phyloP scores from a whole-genome alignment of 2,329 filamentous ascomycete genomes.

The Talaromyces funiculosus region DNA sequence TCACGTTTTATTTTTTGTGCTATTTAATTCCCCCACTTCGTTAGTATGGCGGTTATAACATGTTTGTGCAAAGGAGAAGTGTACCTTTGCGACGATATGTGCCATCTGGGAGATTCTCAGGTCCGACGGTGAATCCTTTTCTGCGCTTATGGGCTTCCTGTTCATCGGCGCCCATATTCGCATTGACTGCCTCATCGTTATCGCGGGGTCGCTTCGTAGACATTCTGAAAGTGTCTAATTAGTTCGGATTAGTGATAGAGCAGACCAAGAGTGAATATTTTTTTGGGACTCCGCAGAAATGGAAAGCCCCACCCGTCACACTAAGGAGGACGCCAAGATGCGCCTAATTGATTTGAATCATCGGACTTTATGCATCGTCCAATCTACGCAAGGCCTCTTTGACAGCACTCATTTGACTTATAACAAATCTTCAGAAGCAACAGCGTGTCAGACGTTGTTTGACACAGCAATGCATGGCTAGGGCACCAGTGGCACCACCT shows the following conservation, averaged over 20 bases:
- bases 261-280: neutral
- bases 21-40: too few species aligned
- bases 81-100: slow-evolving; percentile 74
- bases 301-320: neutral
- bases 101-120: slow-evolving; percentile 85
- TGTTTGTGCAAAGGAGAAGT: too few species aligned
- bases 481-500: neutral
- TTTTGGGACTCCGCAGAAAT: slow-evolving; percentile 1
- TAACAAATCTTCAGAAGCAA: too few species aligned
- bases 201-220: slow-evolving; percentile 54
- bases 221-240: slow-evolving; percentile 40
- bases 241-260: neutral
- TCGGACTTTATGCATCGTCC: neutral
- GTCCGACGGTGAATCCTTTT: slow-evolving; percentile 79
- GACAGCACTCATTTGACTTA: too few species aligned
- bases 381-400: too few species aligned
- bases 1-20: slow-evolving; percentile 84
- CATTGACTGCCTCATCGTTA: slow-evolving; percentile 34
- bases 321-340: slow-evolving; percentile 1
- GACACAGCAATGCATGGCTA: too few species aligned
- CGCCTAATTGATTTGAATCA: neutral
- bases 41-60: too few species aligned
- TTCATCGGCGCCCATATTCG: slow-evolving; percentile 34
- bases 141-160: slow-evolving; percentile 51
- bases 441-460: too few species aligned